Evolutionary conservation across 352 stramenopile species (phyloP).

Genomic region (Globisporangium viniferum): DNA sequence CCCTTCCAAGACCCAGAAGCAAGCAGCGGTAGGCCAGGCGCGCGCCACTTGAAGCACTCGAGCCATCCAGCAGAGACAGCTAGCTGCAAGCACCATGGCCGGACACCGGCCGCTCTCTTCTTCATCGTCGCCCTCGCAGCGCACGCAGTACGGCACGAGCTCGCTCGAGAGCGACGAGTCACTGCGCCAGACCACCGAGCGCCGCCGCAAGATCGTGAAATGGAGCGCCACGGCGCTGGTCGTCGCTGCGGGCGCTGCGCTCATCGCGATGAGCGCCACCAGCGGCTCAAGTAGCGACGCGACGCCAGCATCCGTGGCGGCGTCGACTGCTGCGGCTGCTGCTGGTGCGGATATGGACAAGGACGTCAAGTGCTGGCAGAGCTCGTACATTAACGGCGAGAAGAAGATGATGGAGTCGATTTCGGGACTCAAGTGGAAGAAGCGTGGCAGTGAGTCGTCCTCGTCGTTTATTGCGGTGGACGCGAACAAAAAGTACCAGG

Average conservation of each 20-base stretch:
- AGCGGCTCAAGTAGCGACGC: constrained; percentile 5
- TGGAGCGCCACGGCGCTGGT: constrained; percentile 30
- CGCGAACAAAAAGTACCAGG: constrained; percentile 50
- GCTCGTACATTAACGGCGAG: constrained; percentile 51
- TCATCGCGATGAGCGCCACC: constrained; percentile 19
- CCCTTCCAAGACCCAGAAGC: not conserved
- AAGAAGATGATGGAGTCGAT: constrained; percentile 69
- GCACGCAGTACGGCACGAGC: constrained; percentile 26
- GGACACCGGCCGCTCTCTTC: not conserved
- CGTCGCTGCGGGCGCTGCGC: constrained; percentile 21
- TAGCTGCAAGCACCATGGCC: not conserved
- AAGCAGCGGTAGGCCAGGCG: not conserved
- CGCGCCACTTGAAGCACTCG: not conserved
- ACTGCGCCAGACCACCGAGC: constrained; percentile 14
- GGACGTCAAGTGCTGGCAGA: constrained; percentile 58
- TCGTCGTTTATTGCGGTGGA: constrained; percentile 55
- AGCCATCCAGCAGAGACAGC: not conserved
- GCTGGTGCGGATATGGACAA: not conserved
- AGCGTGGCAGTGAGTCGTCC: constrained; percentile 8
- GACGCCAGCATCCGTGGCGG: not conserved
- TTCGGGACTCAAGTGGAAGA: constrained; percentile 42
- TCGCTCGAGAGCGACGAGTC: constrained; percentile 24
- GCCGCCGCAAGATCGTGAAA: constrained; percentile 25
- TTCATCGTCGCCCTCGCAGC: not conserved
- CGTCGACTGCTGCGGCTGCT: not conserved